Evolutionary conservation across 2,329 filamentous ascomycete species (phyloP), one percentile per base, ranked within the genome.

Genomic region (Xylariales sp.): DNA sequence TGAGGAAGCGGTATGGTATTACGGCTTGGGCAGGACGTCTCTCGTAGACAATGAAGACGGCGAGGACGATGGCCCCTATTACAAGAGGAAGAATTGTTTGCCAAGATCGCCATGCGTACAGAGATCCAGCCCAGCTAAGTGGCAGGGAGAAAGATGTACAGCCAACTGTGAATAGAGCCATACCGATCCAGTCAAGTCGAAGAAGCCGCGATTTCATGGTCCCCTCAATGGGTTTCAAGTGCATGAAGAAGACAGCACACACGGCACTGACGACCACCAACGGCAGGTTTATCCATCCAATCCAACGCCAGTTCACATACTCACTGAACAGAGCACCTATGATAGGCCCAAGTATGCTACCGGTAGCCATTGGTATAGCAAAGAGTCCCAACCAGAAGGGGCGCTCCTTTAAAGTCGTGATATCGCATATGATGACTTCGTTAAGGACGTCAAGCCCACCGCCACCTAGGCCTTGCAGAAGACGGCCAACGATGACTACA

Each of bases 41-140:
- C 38, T 63, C 60, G 35, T 56, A 59, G n/a, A 52, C 23, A 0
- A 16, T 53, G 38, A 64, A 63, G 2, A 34, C 27, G 5, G 47
- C 38, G 4, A 62, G 49, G 3, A 56, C 16, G 4, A 50, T 27
- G 2, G 48, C 21, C 3, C 62, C 60, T 13, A 61, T 34, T 5
- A 59, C 15, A 7, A 64, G 20, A 0, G 60, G 57, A 5, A 62
- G 30, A 6, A 63, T 42, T 4, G 61, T 62, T 27, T 48, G 28
- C 49, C 53, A 63, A 0, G 55, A 58, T 0, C 35, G 34, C 59
- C 60, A 62, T 2, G 59, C 40, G 36, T 55, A 63, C 23, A 62
- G 16, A 6, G 50, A 28, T 6, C 53, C 54, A 2, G 53, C 60
- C 59, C 60, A 63, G 37, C 55, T 61, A 5, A 63, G 38, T 1